Conservation (phyloP, 2,329 filamentous ascomycete species). For the Xylaria sp. region DNA sequence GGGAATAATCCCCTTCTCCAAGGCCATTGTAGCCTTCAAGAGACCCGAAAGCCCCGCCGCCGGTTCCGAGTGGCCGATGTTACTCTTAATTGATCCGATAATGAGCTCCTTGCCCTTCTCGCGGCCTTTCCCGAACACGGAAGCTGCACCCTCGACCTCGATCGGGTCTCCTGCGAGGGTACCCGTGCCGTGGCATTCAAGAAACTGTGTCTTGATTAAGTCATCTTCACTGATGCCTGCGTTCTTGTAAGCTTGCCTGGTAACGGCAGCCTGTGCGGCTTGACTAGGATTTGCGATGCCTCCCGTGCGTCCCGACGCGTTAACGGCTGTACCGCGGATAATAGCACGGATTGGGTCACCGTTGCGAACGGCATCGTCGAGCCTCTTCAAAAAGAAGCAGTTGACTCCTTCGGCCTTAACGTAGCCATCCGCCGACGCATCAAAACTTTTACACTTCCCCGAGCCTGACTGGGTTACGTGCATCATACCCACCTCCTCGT, state of each 20-base stretch:
- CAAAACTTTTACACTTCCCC: conserved; percentile 43
- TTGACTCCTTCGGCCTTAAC: conserved; percentile 51
- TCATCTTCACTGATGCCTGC: background rate
- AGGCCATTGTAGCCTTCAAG: conserved; percentile 7
- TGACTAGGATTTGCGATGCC: conserved; percentile 51
- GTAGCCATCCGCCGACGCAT: conserved; percentile 52
- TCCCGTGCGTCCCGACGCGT: conserved; percentile 46
- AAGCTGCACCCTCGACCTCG: conserved; percentile 1
- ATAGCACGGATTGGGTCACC: conserved; percentile 47
- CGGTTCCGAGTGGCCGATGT: conserved; percentile 19
- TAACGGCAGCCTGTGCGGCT: conserved; percentile 42
- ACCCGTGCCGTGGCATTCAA: conserved; percentile 15
- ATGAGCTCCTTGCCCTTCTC: background rate
- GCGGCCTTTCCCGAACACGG: background rate
- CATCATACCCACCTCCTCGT: conserved; percentile 24
- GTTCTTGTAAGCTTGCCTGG: conserved; percentile 41
- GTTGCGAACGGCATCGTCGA: conserved; percentile 49
- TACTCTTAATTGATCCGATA: conserved; percentile 14
- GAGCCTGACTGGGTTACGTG: conserved; percentile 20
- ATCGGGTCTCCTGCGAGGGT: conserved; percentile 9
- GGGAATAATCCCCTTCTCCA: conserved; percentile 10
- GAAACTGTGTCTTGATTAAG: background rate
- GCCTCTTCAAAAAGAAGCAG: conserved; percentile 49
- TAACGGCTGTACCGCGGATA: conserved; percentile 43
- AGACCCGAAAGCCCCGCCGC: conserved; percentile 9